phyloP scores from a whole-genome alignment of 2,329 filamentous ascomycete species.

The Geosmithia putterillii region DNA sequence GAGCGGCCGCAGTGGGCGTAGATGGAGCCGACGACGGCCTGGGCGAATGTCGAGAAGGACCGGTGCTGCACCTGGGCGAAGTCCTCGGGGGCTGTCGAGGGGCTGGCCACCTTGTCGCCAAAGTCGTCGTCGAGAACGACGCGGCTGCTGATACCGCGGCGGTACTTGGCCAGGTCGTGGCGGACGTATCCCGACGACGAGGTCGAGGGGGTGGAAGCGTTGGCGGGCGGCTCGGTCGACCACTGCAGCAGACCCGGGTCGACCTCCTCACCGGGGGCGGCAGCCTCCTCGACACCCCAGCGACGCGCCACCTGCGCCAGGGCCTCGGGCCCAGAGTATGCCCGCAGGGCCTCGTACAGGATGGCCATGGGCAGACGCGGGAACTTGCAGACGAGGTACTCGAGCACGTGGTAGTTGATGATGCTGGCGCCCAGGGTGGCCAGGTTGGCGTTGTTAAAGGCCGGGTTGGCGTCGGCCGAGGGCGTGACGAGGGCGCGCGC shows the following conservation, averaged over 20 bases:
- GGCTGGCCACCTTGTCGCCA: constrained; percentile 40
- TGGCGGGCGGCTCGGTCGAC: constrained; percentile 33
- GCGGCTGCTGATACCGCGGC: constrained; percentile 61
- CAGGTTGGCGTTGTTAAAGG: constrained; percentile 83
- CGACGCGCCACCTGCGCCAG: constrained; percentile 62
- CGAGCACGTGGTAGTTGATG: constrained; percentile 77
- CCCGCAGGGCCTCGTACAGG: constrained; percentile 73
- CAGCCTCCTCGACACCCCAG: constrained; percentile 89
- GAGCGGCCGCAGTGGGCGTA: constrained; percentile 75
- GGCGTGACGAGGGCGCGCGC: constrained; percentile 76
- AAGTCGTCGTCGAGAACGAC: constrained; percentile 79
- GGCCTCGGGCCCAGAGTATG: constrained; percentile 66
- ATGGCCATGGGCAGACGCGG: constrained; percentile 85
- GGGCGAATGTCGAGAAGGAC: constrained; percentile 66
- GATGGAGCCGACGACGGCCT: constrained; percentile 71
- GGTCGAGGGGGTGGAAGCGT: constrained; percentile 15
- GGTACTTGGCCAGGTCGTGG: constrained; percentile 33
- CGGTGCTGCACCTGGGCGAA: constrained; percentile 60
- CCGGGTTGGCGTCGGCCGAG: constrained; percentile 66
- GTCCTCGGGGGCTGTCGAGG: constrained; percentile 9
- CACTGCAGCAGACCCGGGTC: constrained; percentile 87
- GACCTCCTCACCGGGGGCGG: constrained; percentile 77
- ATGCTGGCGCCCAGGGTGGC: constrained; percentile 71
- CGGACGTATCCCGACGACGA: constrained; percentile 30
- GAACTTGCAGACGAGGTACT: constrained; percentile 79